Percentiles rank a stretch among this genome's conserved stretches.
phyloP scores from a whole-genome alignment of 257 asterid species.

The Nicotiana attenuata region DNA sequence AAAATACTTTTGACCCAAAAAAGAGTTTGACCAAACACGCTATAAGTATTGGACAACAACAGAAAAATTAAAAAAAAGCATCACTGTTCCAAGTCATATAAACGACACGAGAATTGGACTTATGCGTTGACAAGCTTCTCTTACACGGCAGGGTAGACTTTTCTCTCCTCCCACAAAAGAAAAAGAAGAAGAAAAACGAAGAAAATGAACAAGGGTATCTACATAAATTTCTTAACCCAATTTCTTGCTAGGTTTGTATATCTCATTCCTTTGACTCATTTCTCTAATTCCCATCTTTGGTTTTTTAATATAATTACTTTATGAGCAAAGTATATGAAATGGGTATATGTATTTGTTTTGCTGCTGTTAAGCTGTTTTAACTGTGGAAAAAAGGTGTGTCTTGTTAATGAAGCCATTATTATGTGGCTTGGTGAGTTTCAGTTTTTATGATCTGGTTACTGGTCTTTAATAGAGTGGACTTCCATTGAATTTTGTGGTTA shows the following conservation, averaged over 20 bases:
- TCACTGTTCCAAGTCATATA: neutral
- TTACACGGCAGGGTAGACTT: conserved; percentile 40
- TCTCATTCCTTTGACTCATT: conserved; percentile 19
- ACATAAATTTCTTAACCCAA: conserved; percentile 25
- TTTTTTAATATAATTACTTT: neutral
- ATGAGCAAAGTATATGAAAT: neutral
- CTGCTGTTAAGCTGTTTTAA: neutral
- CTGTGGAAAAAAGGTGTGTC: too few relatives aligned
- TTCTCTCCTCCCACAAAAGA: conserved; percentile 12
- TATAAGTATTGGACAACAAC: conserved; percentile 9
- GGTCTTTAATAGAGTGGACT: too few relatives aligned
- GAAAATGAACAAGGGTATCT: conserved; percentile 16
- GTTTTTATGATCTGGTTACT: neutral
- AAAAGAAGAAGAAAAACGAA: neutral
- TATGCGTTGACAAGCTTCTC: conserved; percentile 23
- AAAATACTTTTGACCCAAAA: too few relatives aligned
- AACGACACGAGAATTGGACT: conserved; percentile 27
- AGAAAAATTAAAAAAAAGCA: too few relatives aligned
- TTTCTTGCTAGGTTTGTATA: conserved; percentile 32
- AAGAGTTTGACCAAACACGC: too few relatives aligned
- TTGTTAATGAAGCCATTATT: neutral
- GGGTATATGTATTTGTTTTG: neutral
- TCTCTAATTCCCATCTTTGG: conserved; percentile 4
- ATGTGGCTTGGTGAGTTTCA: neutral
- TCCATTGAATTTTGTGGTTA: neutral